Percentiles rank a stretch among this genome's conserved stretches.
These are phyloP conservation scores for Ganoderma resinaceum DNA, from an alignment of 1,284 basidiomycete species.

Conservation along the genomic window DNA sequence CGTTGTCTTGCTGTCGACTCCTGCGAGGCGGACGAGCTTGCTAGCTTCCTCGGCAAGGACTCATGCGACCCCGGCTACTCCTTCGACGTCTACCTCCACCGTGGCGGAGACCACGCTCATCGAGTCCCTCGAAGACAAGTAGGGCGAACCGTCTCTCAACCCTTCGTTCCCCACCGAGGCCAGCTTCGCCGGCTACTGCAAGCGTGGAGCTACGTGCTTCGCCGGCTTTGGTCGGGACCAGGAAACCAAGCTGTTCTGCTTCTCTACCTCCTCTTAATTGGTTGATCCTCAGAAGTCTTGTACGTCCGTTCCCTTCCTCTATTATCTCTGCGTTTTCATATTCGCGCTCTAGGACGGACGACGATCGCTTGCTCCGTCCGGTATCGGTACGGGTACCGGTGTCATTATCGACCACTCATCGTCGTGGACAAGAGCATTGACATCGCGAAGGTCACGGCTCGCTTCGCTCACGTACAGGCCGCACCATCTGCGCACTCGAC, in stretches of 20 bases:
- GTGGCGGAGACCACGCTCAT: slow-evolving; percentile 97
- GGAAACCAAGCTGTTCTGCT: slow-evolving; percentile 96
- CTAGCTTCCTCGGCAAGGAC: slow-evolving; percentile 92
- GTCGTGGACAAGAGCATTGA: slow-evolving; percentile 99
- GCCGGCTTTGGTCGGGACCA: slow-evolving; percentile 92
- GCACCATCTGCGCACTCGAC: slow-evolving; percentile 95
- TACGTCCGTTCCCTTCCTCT: slow-evolving; percentile 48
- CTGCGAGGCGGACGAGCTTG: slow-evolving; percentile 93
- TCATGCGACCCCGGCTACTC: slow-evolving; percentile 92
- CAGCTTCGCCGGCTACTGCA: slow-evolving; percentile 93
- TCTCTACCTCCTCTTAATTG: slow-evolving; percentile 94
- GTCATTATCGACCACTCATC: slow-evolving; percentile 97
- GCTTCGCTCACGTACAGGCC: slow-evolving; percentile 88
- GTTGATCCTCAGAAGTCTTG: slow-evolving; percentile 85
- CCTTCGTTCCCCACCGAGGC: slow-evolving; percentile 99
- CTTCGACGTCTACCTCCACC: slow-evolving; percentile 97
- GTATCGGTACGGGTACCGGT: slow-evolving; percentile 96
- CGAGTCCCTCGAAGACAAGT: slow-evolving; percentile 97
- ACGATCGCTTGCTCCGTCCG: slow-evolving; percentile 94
- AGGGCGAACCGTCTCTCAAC: slow-evolving; percentile 97
- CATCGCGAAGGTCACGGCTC: slow-evolving; percentile 90
- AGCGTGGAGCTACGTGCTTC: slow-evolving; percentile 94
- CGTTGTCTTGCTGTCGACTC: slow-evolving; percentile 97
- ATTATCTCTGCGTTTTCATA: slow-evolving; percentile 7
- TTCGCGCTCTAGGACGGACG: slow-evolving; percentile 86